Conservation (phyloP, 2,329 filamentous ascomycete species). For the Trichoderma semiorbis region DNA sequence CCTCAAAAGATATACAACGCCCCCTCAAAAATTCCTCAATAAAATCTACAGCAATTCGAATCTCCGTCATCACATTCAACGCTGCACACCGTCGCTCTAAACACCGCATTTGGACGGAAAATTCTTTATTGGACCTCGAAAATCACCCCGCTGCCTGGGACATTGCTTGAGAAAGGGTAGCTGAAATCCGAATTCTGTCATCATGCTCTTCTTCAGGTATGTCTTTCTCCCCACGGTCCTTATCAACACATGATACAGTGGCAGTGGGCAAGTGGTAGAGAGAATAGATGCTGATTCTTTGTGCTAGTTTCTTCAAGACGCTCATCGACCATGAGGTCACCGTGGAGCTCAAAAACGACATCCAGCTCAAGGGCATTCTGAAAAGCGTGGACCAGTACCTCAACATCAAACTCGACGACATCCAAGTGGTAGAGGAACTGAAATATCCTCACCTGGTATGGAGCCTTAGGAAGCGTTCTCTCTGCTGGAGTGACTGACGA, state of each 20-base stretch:
- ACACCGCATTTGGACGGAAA: neutral
- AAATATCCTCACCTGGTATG: slow-evolving; percentile 88
- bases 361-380: slow-evolving; percentile 89
- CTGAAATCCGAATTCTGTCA: neutral
- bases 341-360: slow-evolving; percentile 99
- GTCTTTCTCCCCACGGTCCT: neutral
- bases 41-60: neutral
- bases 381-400: slow-evolving; percentile 99
- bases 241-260: neutral
- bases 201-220: slow-evolving; percentile 47
- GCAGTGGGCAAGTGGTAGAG: neutral
- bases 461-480: slow-evolving; percentile 13
- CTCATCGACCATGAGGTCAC: slow-evolving; percentile 96
- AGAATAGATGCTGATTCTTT: neutral
- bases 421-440: slow-evolving; percentile 85
- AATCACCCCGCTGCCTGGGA: neutral
- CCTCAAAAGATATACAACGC: neutral
- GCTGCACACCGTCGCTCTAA: neutral
- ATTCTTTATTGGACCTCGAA: neutral
- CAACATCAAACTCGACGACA: slow-evolving; percentile 98
- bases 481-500: neutral
- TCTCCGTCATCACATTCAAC: too few species aligned
- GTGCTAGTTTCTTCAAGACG: slow-evolving; percentile 88
- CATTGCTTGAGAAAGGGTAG: neutral
- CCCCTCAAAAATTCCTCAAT: neutral